phyloP scores from a whole-genome alignment of 2,329 filamentous ascomycete genomes.

The Cercospora sesami region DNA sequence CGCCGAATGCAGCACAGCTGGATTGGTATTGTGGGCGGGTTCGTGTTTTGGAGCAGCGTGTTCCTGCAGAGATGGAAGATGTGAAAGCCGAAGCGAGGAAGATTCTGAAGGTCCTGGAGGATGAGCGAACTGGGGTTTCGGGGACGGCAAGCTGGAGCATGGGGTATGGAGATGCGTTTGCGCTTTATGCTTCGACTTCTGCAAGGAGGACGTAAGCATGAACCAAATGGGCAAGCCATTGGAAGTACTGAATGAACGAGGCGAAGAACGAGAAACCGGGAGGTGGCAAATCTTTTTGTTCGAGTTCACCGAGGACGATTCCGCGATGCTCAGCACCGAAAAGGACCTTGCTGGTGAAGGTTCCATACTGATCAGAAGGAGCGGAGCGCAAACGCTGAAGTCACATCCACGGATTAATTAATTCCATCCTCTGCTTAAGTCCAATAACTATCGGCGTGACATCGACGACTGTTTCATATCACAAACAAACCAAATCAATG shows the following conservation, averaged over 20 bases:
- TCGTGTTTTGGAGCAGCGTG: constrained; percentile 3
- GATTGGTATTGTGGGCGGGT: constrained; percentile 15
- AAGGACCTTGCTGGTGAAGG: no score
- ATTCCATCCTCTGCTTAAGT: no score
- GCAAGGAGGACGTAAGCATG: neutral
- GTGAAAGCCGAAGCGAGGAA: constrained; percentile 8
- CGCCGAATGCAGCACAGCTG: constrained; percentile 6
- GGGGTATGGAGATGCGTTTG: constrained; percentile 14
- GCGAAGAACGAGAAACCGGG: neutral
- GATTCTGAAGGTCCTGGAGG: constrained; percentile 12
- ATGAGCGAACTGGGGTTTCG: neutral
- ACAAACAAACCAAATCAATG: neutral
- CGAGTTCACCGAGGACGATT: neutral
- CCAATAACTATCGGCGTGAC: no score
- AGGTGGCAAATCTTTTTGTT: neutral
- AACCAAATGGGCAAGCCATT: accelerated
- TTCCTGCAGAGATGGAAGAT: neutral
- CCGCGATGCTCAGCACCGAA: no score
- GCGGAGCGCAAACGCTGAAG: no score
- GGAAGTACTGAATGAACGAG: neutral
- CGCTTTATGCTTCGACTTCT: neutral
- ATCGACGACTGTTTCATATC: neutral
- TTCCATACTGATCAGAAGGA: no score
- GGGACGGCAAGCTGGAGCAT: constrained; percentile 8
- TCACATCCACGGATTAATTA: no score